Percentiles rank a stretch among this genome's conserved stretches.
phyloP scores from a whole-genome alignment of 2,329 filamentous ascomycete genomes.

The Talaromyces sp. region DNA sequence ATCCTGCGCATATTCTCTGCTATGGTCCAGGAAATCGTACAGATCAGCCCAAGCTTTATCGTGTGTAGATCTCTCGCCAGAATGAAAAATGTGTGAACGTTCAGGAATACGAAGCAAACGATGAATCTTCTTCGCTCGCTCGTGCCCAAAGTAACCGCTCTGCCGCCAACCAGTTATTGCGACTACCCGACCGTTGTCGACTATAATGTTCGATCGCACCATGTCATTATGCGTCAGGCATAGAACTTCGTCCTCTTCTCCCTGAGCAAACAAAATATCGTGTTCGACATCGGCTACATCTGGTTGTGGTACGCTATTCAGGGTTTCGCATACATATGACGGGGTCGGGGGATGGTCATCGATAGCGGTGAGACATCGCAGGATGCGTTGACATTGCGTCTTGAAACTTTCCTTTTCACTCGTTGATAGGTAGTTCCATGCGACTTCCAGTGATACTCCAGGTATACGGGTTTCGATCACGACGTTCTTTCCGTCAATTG shows the following conservation, averaged over 20 bases:
- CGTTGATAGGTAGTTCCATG: slow-evolving; percentile 33
- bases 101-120: slow-evolving; percentile 26
- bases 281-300: slow-evolving; percentile 24
- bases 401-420: slow-evolving; percentile 32
- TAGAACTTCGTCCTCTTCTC: slow-evolving; percentile 23
- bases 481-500: slow-evolving; percentile 35
- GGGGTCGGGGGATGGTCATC: slow-evolving; percentile 25
- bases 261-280: slow-evolving; percentile 31
- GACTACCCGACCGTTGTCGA: slow-evolving; percentile 33
- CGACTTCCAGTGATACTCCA: slow-evolving; percentile 36
- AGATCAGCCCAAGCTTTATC: slow-evolving; percentile 31
- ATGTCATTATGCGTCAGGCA: slow-evolving; percentile 36
- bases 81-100: slow-evolving; percentile 14
- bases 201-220: slow-evolving; percentile 33
- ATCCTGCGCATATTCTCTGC: slow-evolving; percentile 10
- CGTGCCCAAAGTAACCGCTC: slow-evolving; percentile 36
- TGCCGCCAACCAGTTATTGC: slow-evolving; percentile 37
- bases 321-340: slow-evolving; percentile 31
- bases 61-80: slow-evolving; percentile 17
- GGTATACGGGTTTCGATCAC: slow-evolving; percentile 38
- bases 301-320: slow-evolving; percentile 27
- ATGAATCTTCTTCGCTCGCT: slow-evolving; percentile 32
- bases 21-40: slow-evolving; percentile 27
- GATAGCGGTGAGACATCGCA: slow-evolving; percentile 24
- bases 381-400: slow-evolving; percentile 32